Conservation (phyloP, 2,329 filamentous ascomycete genomes). For the Colletotrichum filicis region DNA sequence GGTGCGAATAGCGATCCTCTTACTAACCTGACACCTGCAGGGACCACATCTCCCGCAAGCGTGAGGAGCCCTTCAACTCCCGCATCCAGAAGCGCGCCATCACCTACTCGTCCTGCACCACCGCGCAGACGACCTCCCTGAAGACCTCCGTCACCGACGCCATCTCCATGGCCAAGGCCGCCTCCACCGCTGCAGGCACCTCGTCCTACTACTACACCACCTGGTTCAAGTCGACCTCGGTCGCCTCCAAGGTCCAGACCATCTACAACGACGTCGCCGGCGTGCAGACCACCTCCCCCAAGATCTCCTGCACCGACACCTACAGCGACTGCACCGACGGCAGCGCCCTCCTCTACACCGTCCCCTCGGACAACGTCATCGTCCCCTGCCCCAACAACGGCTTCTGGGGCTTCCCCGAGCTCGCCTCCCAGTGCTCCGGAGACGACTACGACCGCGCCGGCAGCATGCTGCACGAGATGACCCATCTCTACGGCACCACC, state of each 20-base stretch:
- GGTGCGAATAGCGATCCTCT: too few species aligned
- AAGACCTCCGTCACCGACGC: slow-evolving; percentile 24
- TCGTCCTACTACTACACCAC: slow-evolving; percentile 26
- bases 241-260: slow-evolving; percentile 19
- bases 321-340: slow-evolving; percentile 29
- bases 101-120: slow-evolving; percentile 31
- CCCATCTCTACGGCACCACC: slow-evolving; percentile 27
- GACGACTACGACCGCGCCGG: slow-evolving; percentile 31
- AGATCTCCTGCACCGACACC: slow-evolving; percentile 31
- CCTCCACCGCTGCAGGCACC: slow-evolving; percentile 21
- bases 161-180: slow-evolving; percentile 31
- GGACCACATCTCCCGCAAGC: slow-evolving; percentile 23
- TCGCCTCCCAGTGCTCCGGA: slow-evolving; percentile 18
- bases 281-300: slow-evolving; percentile 28
- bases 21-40: background rate
- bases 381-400: slow-evolving; percentile 34
- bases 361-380: slow-evolving; percentile 31
- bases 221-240: slow-evolving; percentile 32
- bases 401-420: slow-evolving; percentile 31
- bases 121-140: slow-evolving; percentile 12
- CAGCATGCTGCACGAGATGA: slow-evolving; percentile 32
- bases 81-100: slow-evolving; percentile 31
- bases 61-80: slow-evolving; percentile 8
- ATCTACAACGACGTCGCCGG: slow-evolving; percentile 30
- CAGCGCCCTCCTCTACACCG: slow-evolving; percentile 31